phyloP scores from a whole-genome alignment of 2,329 filamentous ascomycete genomes.

The Taxawa tesnikishii region DNA sequence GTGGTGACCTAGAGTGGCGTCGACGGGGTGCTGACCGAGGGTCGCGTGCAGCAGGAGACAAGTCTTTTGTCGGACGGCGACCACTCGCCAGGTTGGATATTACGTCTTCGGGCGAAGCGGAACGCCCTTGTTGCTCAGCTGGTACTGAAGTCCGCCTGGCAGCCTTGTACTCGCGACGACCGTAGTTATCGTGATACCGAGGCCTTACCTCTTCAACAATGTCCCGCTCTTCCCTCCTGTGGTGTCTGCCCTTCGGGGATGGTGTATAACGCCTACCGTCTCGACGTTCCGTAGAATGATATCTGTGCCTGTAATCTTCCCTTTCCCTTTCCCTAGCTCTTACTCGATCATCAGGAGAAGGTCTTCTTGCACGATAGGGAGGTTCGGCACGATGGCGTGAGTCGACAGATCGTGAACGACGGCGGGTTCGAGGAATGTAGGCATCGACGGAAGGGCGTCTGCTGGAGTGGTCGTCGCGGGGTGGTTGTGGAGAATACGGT shows the following conservation, averaged over 20 bases:
- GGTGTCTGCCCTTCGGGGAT: not conserved
- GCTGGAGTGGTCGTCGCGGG: conserved; percentile 20
- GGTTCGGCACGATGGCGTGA: conserved; percentile 22
- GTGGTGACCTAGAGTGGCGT: conserved; percentile 12
- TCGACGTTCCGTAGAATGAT: conserved; percentile 3
- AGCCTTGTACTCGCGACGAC: conserved; percentile 6
- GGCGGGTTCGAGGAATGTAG: conserved; percentile 23
- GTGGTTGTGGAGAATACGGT: conserved; percentile 19
- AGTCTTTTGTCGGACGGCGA: conserved; percentile 4
- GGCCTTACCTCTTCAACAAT: no score
- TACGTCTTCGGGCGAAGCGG: conserved; percentile 11
- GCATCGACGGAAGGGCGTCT: conserved; percentile 22
- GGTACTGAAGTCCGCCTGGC: conserved; percentile 1
- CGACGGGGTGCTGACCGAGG: conserved; percentile 1
- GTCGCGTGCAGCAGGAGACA: conserved; percentile 2
- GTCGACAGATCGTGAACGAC: conserved; percentile 28
- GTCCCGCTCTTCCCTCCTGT: conserved; percentile 3
- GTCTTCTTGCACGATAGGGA: conserved; percentile 17
- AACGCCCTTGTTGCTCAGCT: conserved; percentile 6
- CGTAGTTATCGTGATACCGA: conserved; percentile 6
- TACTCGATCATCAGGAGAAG: conserved; percentile 15
- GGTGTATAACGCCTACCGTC: conserved; percentile 7
- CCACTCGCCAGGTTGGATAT: conserved; percentile 8
- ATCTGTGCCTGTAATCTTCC: conserved; percentile 3
- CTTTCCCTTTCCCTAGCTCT: conserved; percentile 3